These are phyloP conservation scores for Saccharomycopsis fibuligera DNA, from an alignment of 805 yeast genomes.

Conservation along the genomic window DNA sequence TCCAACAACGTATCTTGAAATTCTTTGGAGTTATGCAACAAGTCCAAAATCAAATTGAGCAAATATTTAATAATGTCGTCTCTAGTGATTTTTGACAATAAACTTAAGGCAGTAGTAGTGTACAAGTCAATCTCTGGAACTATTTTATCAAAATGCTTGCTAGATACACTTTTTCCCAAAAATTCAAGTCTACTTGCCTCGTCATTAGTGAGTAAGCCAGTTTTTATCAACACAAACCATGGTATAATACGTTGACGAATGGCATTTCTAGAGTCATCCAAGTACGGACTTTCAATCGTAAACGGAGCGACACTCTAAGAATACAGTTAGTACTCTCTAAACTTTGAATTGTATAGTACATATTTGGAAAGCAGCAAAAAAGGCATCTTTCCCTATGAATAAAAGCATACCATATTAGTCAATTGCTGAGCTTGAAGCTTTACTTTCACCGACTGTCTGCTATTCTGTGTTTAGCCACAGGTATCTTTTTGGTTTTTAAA, in stretches of 20 bases:
- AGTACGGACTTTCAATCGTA: conserved; percentile 53
- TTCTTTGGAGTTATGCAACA: conserved; percentile 33
- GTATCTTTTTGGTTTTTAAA: no score
- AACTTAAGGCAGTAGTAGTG: conserved; percentile 45
- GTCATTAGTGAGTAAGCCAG: conserved; percentile 55
- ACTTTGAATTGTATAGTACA: no score
- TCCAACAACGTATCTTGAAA: conserved; percentile 15
- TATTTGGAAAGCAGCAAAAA: no score
- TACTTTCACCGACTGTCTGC: no score
- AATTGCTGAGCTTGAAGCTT: no score
- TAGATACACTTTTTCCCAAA: conserved; percentile 32
- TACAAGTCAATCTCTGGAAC: conserved; percentile 42
- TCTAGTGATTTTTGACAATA: conserved; percentile 47
- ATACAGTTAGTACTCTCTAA: no score
- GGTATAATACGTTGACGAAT: conserved; percentile 78
- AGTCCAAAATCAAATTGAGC: conserved; percentile 56
- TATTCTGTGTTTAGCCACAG: no score
- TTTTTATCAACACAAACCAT: conserved; percentile 86
- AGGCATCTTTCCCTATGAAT: no score
- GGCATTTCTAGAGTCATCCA: conserved; percentile 57
- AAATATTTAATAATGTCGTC: conserved; percentile 64
- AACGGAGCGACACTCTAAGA: conserved; percentile 14
- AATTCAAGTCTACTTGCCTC: conserved; percentile 51
- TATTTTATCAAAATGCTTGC: conserved; percentile 37
- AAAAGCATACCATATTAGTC: no score